Evolutionary conservation across 2,329 filamentous ascomycete genomes (phyloP), one percentile per base, ranked within the genome.

Genomic region (Pseudodiploospora longispora): DNA sequence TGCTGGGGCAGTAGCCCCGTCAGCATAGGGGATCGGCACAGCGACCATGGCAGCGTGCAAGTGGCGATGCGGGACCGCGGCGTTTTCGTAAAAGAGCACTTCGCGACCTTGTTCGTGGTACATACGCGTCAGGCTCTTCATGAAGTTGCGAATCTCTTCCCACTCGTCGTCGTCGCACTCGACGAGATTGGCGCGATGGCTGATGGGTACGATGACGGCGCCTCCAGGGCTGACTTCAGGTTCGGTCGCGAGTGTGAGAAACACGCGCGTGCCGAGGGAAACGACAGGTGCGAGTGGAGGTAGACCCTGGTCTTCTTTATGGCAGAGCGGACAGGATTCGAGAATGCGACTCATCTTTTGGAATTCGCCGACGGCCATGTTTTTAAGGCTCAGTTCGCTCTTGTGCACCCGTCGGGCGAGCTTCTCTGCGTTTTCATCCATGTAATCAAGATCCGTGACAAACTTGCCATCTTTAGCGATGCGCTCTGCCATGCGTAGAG

Each of bases 101-200:
- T 93, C 87, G 41, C 87, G 85, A 8, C 90, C 89, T 63, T 94
- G 88, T 36, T 90, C 85, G 67, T 95, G 88, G 65, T 97, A 98
- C 79, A 96, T 85, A 37, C 91, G 82, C 4, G 85, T 96, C 19
- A 98, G 74, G 47, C 81, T 85, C 69, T 98, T 98, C 91, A 97
- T 97, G 61, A 98, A 98, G 63, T 98, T 98, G 54, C 93, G 85
- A 5, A 98, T 83, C 65, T 98, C 93, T 60, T 98, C 93, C 94
- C 94, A 98, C 62, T 98, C 93, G 59, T 98, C 93, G 59, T 98
- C 91, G 63, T 97, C 91, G 63, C 93, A 98, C 64, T 96, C 91
- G n/a, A 98, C 71, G 0, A 98, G 78, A 61, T 97, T 98, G 27
- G 75, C 81, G 42, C 83, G 83, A 61, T 98, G 93, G 54, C 89